Base-by-base conservation (phyloP, 176 grass and related monocot genomes). In the Eragrostis nindensis region DNA sequence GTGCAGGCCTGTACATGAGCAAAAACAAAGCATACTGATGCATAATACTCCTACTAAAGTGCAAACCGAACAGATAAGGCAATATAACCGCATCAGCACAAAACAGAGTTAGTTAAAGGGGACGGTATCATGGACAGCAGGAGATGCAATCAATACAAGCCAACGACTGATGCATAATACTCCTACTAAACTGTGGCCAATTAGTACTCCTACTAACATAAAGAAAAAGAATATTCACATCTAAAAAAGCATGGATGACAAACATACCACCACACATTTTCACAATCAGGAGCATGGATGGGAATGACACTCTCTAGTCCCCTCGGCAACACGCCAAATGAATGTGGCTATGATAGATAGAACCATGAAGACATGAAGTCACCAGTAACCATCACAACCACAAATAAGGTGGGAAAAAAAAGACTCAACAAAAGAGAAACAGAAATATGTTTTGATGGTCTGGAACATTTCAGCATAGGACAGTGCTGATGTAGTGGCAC, bases 291-390 rank as follows among this genome's bases (percentile, higher is more conserved):
- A 43, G 64, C 54, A 56, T 18, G 39, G n/a, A 74, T 45, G 49
- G 11, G 64, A 49, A 57, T 4, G 68, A 5, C 49, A 50, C 11
- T 49, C 14, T 59, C 57, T 7, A 62, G 48, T 77, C 15, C 72
- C 40, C 66, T 73, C n/a, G 45, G 16, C 30, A 66, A 52, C 81
- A 60, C 57, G 70, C 66, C 79, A 77, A 82, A 81, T 60, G 79
- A 84, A 84, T 79, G 75, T 80, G 76, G 57, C 43, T 50, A 61
- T 29, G 30, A 41, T 50, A 65, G 57, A 82, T 77, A 54, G 83
- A 38, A 75, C 44, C 69, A 74, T 74, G 73, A 76, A 59, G 53
- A 69, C 75, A 84, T 73, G 78, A 72, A 62, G 74, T 81, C 77
- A 85, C 64, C 9, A 63, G 63, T 42, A 77, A 52, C 65, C 53